Evolutionary conservation across 257 asterid genomes (phyloP).

Genomic region (Solanum arcanum): DNA sequence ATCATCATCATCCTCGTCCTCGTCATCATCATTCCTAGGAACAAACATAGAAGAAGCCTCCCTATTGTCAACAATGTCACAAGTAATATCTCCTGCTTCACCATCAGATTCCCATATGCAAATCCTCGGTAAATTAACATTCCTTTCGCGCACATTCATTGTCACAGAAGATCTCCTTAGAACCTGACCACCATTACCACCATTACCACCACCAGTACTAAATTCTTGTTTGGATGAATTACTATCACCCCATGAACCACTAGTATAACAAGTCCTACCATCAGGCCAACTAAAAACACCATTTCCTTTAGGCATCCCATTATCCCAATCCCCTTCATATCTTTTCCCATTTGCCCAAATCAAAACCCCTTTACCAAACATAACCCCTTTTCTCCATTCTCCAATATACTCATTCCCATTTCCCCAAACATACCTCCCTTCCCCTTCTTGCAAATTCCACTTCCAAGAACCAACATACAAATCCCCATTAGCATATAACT

Average conservation of each 20-base stretch:
- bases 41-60: constrained; percentile 10
- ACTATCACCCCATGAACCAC: background rate
- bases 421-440: constrained; percentile 9
- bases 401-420: constrained; percentile 14
- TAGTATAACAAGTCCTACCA: constrained; percentile 4
- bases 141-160: background rate
- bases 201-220: background rate
- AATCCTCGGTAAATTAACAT: constrained; percentile 6
- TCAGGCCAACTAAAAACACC: constrained; percentile 18
- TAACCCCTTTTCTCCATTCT: constrained; percentile 15
- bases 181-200: background rate
- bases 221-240: background rate
- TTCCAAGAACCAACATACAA: constrained; percentile 9
- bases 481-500: constrained; percentile 8
- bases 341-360: constrained; percentile 17
- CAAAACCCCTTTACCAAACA: constrained; percentile 14
- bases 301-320: constrained; percentile 11
- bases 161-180: constrained; percentile 4
- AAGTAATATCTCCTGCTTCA: constrained; percentile 15
- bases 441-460: constrained; percentile 12
- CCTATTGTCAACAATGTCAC: constrained; percentile 13
- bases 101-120: constrained; percentile 21
- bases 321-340: constrained; percentile 15
- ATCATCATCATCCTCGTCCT: background rate
- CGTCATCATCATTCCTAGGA: background rate